Conservation (phyloP, 768 basidiomycete species). For the Boletus edulis region DNA sequence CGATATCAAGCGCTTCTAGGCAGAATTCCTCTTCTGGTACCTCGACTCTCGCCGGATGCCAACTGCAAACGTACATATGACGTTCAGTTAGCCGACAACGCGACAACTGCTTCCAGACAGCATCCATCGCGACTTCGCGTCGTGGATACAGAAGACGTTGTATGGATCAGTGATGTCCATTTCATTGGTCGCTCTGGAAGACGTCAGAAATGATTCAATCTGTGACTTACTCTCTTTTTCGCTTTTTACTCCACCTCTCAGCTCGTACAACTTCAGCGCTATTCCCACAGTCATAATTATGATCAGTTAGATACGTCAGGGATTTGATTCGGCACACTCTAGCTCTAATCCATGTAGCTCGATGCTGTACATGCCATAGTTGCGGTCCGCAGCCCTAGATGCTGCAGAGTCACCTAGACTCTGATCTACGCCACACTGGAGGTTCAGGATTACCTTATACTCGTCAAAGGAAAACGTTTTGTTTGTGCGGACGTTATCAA, state of each 20-base stretch:
- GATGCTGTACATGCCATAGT: conserved; percentile 86
- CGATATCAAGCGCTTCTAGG: conserved; percentile 61
- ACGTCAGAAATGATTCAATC: background rate
- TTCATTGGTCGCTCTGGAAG: background rate
- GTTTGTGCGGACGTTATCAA: conserved; percentile 62
- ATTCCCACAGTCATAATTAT: conserved; percentile 5
- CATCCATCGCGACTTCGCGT: conserved; percentile 19
- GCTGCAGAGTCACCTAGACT: conserved; percentile 47
- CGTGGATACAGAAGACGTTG: conserved; percentile 30
- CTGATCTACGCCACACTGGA: conserved; percentile 84
- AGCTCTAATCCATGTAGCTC: conserved; percentile 83
- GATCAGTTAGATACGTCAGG: conserved; percentile 20
- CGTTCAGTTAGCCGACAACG: conserved; percentile 33
- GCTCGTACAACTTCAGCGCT: background rate
- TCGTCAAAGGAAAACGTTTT: conserved; percentile 84
- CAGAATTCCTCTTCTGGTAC: conserved; percentile 55
- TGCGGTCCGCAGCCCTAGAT: conserved; percentile 58
- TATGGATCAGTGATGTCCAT: conserved; percentile 32
- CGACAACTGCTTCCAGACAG: conserved; percentile 19
- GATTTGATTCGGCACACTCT: conserved; percentile 40
- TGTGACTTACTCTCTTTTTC: background rate
- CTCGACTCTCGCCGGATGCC: conserved; percentile 12
- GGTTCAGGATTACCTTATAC: conserved; percentile 85
- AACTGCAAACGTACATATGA: conserved; percentile 21
- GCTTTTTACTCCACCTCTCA: background rate